phyloP scores from a whole-genome alignment of 106 monocot genomes.

The Dendrobium chrysotoxum region DNA sequence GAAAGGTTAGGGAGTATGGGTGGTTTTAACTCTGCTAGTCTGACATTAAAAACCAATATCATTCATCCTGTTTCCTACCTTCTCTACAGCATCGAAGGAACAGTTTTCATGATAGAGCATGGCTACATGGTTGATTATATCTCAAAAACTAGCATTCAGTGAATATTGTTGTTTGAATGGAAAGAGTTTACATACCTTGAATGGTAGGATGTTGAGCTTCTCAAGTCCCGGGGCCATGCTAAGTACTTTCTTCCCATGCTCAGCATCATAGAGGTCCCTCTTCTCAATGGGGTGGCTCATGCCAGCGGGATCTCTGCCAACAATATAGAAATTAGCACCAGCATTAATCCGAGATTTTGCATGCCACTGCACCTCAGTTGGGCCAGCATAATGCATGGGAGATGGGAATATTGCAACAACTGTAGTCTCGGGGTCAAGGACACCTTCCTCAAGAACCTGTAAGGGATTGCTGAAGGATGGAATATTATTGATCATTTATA shows the following conservation, averaged over 20 bases:
- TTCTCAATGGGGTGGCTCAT: constrained; percentile 81
- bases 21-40: no score
- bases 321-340: constrained; percentile 94
- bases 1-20: no score
- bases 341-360: constrained; percentile 90
- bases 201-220: constrained; percentile 87
- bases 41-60: background rate
- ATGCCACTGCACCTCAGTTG: constrained; percentile 98
- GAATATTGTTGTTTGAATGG: background rate
- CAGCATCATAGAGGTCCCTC: constrained; percentile 87
- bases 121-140: background rate
- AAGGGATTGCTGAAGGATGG: background rate
- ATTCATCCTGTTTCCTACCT: no score
- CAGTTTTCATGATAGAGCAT: background rate
- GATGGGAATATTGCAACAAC: constrained; percentile 92
- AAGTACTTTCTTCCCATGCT: constrained; percentile 91
- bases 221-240: constrained; percentile 86
- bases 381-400: constrained; percentile 95
- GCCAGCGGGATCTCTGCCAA: constrained; percentile 93
- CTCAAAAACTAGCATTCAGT: background rate
- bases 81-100: background rate
- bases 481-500: background rate
- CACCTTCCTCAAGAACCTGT: constrained; percentile 89
- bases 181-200: constrained; percentile 47
- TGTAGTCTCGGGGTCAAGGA: constrained; percentile 85